Evolutionary conservation across 225 moss, liverwort and hornwort genomes (phyloP).

Genomic region (Polytrichum commune): DNA sequence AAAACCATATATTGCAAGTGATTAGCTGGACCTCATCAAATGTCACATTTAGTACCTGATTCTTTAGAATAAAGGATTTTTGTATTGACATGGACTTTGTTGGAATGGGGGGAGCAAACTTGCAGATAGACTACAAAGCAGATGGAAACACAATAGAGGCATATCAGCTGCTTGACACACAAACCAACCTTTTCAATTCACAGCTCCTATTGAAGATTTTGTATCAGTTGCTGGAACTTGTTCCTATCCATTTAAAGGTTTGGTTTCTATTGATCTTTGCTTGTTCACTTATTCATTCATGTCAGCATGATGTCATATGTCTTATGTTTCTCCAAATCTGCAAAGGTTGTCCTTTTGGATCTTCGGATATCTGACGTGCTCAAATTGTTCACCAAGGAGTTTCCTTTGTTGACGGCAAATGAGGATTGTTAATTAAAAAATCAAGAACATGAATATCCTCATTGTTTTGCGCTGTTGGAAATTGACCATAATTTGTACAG

Average conservation of each 20-base stretch:
- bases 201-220: conserved; percentile 44
- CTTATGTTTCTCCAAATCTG: not conserved
- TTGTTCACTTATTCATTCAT: not conserved
- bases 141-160: conserved; percentile 23
- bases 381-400: no score
- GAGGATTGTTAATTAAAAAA: no score
- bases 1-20: no score
- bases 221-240: conserved; percentile 37
- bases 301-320: not conserved
- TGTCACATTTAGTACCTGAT: not conserved
- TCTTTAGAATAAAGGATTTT: no score
- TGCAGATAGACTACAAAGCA: conserved; percentile 54
- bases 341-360: no score
- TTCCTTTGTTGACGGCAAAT: no score
- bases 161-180: conserved; percentile 42
- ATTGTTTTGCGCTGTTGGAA: no score
- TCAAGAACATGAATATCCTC: no score
- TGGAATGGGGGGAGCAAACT: not conserved
- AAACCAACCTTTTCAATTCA: conserved; percentile 19
- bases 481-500: conserved; percentile 19
- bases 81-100: conserved; percentile 13
- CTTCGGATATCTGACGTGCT: no score
- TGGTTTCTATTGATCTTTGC: conserved; percentile 3
- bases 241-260: conserved; percentile 33
- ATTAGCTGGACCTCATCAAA: not conserved